Evolutionary conservation across 495 filamentous ascomycete species (phyloP), one percentile per base, ranked within the genome.

Genomic region (Lineolata rhizophorae): DNA sequence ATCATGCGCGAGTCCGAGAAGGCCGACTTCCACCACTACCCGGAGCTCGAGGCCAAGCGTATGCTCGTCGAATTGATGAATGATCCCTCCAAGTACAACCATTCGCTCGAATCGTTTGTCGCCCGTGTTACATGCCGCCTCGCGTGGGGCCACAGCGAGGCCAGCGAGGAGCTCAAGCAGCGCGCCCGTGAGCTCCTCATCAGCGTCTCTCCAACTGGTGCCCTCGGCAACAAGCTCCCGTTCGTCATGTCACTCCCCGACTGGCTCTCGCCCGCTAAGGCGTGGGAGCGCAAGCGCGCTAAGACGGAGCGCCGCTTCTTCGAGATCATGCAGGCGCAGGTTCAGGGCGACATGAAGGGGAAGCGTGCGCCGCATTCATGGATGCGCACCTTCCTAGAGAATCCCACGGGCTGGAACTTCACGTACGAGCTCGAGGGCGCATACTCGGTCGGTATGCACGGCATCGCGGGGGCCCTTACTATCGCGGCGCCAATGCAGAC

Each of bases 21-120:
- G 13, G 47, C 45, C 2, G 43, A 42, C 4, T 53, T 67, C 13
- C 55, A 67, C 43, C 39, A 44, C 8, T 70, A 69, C 36, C 65
- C 65, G 1, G 49, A 59, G 10, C 45, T 52, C 18, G 66, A 72
- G 47, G 50, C 62, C 12, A 58, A 64, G 38, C 59, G 64, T 8
- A 59, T 70, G 34, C 45, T 70, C 1, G 42, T 44, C 15, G 48
- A 51, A 32, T 40, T 53, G 15, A 33, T 62, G 55, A 34, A 50
- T 52, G 16, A 52, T 55, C 37, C 52, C 29, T 6, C 48, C 34
- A 53, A 63, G 12, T 72, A 69, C 43, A 42, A 60, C 27, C 57
- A 64, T 37, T 52, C 54, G 20, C 54, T 72, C 30, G 64, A 71
- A 42, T 64, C 69, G 30, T 72, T 65, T 46, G 65, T 64, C 14